Evolutionary conservation across 2,329 filamentous ascomycete species (phyloP), one percentile per base, ranked within the genome.

Genomic region (Neonectria hederae): DNA sequence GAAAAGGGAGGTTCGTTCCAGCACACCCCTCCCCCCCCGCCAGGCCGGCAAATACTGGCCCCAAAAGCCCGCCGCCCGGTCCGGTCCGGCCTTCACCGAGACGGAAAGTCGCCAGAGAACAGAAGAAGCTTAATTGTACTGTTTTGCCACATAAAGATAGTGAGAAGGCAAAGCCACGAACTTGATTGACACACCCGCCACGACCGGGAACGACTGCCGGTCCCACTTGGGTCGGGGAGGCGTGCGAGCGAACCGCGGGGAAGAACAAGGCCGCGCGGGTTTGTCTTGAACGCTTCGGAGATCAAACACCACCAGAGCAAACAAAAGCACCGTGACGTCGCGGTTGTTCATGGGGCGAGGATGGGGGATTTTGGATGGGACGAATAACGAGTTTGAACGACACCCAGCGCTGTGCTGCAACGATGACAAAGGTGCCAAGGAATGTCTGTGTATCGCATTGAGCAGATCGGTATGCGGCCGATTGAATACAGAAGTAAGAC

Each of bases 181-280:
- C 24, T n/a, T n/a, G n/a, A n/a, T n/a, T 26, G 24, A 26, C 24
- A 26, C 30, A 69, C 57, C 66, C 63, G 65, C 65, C 65, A 65
- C 57, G 68, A 71, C 71, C 71, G 71, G 71, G 66, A 72, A 59
- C n/a, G 26, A 59, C 17, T 63, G 62, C 71, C 71, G 71, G 71
- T 53, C 70, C 71, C 71, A 53, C 64, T 54, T 48, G 26, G 35
- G 45, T 13, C 11, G 54, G 48, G 49, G 35, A 38, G 22, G 43
- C 45, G 40, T 28, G n/a, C n/a, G n/a, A n/a, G 48, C 19, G 26
- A 59, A 52, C 48, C 54, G 54, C 42, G 60, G 54, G 48, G 54
- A 49, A 51, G 38, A 49, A 42, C 57, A 60, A 54, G 53, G 11
- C 53, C 45, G 59, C 28, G 30, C 26, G 26, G 26, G 26, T 28